Conservation (phyloP, 2,329 filamentous ascomycete genomes). For the Aspergillus texensis region DNA sequence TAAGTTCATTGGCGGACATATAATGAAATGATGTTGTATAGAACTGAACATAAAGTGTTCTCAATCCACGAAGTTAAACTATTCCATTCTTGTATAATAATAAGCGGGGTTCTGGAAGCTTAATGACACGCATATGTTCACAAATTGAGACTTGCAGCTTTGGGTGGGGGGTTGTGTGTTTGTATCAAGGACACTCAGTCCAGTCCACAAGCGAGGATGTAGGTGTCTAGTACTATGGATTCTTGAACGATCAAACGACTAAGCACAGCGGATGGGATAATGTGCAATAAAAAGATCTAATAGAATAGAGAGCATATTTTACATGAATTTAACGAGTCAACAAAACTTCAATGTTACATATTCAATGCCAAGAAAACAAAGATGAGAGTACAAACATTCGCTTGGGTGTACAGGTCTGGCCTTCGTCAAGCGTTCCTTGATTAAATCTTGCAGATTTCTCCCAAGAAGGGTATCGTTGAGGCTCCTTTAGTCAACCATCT, state of each 20-base stretch:
- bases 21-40: slow-evolving; percentile 9
- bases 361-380: slow-evolving; percentile 11
- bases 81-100: not conserved
- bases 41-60: slow-evolving; percentile 9
- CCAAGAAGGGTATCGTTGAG: not conserved
- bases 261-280: not conserved
- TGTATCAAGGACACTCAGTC: not conserved
- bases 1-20: not conserved
- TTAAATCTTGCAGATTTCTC: not conserved
- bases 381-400: not conserved
- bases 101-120: not conserved
- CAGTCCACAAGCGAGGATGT: not conserved
- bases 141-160: not conserved
- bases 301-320: slow-evolving; percentile 23
- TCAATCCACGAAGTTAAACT: not conserved
- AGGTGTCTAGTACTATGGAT: not conserved
- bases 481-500: slow-evolving; percentile 57
- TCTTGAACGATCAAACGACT: not conserved
- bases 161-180: not conserved
- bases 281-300: slow-evolving; percentile 15
- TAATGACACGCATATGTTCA: not conserved
- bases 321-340: slow-evolving; percentile 18
- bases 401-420: not conserved
- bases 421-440: not conserved
- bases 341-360: slow-evolving; percentile 19